Percentiles rank a stretch among this genome's conserved stretches.
These are phyloP conservation scores for Vickermania ingenoplastis DNA, from an alignment of 208 protist species.

Conservation along the genomic window DNA sequence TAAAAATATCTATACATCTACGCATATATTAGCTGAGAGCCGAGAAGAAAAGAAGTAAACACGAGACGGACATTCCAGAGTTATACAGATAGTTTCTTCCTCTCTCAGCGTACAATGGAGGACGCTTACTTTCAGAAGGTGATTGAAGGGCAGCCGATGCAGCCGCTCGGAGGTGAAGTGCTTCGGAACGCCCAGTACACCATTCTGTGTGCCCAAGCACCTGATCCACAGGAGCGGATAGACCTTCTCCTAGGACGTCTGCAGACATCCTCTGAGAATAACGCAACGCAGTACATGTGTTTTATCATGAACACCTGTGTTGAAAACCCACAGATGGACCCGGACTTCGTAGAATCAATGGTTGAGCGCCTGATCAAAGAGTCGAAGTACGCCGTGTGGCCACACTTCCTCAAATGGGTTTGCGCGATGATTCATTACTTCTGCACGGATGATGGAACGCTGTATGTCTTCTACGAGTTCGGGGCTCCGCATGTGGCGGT, in stretches of 20 bases:
- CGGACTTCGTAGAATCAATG: slow-evolving; percentile 68
- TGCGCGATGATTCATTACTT: slow-evolving; percentile 84
- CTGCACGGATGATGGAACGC: slow-evolving; percentile 84
- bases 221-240: slow-evolving; percentile 42
- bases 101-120: slow-evolving; percentile 9
- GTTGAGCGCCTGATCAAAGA: slow-evolving; percentile 51
- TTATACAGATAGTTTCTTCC: too few relatives aligned
- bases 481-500: slow-evolving; percentile 62
- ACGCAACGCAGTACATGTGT: slow-evolving; percentile 51
- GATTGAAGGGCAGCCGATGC: slow-evolving; percentile 43
- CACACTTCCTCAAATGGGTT: slow-evolving; percentile 61
- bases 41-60: too few relatives aligned
- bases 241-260: slow-evolving; percentile 50
- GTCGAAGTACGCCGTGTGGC: slow-evolving; percentile 58
- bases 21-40: too few relatives aligned
- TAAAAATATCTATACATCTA: too few relatives aligned
- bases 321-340: slow-evolving; percentile 29
- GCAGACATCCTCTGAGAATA: slow-evolving; percentile 58
- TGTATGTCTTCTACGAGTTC: slow-evolving; percentile 82
- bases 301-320: slow-evolving; percentile 72
- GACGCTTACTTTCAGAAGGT: slow-evolving; percentile 57
- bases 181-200: slow-evolving; percentile 59
- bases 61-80: too few relatives aligned
- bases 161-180: slow-evolving; percentile 25
- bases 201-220: slow-evolving; percentile 68